Conservation (phyloP, 2,329 filamentous ascomycete species). For the Clarireedia paspali region DNA sequence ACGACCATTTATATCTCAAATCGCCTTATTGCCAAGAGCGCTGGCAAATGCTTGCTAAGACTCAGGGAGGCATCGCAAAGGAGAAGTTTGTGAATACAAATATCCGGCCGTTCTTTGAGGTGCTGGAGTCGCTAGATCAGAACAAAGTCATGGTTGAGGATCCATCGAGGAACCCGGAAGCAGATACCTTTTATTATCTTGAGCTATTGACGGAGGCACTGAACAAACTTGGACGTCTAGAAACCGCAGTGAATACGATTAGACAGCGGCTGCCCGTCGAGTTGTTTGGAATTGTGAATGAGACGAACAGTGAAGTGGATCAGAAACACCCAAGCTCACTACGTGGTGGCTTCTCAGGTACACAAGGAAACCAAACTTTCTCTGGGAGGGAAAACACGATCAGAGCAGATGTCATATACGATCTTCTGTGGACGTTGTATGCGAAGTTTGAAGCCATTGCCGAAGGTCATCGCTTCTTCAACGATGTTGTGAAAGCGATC, state of each 20-base stretch:
- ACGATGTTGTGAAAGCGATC: constrained; percentile 84
- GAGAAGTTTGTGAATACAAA: constrained; percentile 40
- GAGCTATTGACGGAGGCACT: constrained; percentile 79
- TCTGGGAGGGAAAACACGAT: constrained; percentile 66
- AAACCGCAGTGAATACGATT: constrained; percentile 79
- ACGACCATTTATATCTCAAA: constrained; percentile 95
- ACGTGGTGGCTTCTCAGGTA: constrained; percentile 41
- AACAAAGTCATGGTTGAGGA: constrained; percentile 68
- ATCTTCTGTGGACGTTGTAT: constrained; percentile 85
- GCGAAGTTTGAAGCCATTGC: constrained; percentile 97
- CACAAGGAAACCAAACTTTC: constrained; percentile 53
- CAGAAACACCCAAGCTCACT: constrained; percentile 83
- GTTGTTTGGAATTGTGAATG: constrained; percentile 86
- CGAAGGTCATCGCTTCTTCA: constrained; percentile 87
- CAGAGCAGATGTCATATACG: constrained; percentile 78
- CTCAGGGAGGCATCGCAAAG: constrained; percentile 42
- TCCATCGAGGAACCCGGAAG: constrained; percentile 85
- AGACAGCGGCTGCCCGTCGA: constrained; percentile 92
- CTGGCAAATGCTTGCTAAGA: constrained; percentile 77
- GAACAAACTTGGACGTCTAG: constrained; percentile 80
- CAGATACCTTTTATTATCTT: constrained; percentile 92
- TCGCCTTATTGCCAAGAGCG: constrained; percentile 95
- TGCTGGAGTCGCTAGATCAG: constrained; percentile 54
- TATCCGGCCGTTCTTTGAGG: constrained; percentile 45
- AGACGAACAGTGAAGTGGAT: constrained; percentile 90